Percentiles rank a stretch among this genome's conserved stretches.
phyloP scores from a whole-genome alignment of 495 filamentous ascomycete genomes.

The Friedmanniomyces endolithicus region DNA sequence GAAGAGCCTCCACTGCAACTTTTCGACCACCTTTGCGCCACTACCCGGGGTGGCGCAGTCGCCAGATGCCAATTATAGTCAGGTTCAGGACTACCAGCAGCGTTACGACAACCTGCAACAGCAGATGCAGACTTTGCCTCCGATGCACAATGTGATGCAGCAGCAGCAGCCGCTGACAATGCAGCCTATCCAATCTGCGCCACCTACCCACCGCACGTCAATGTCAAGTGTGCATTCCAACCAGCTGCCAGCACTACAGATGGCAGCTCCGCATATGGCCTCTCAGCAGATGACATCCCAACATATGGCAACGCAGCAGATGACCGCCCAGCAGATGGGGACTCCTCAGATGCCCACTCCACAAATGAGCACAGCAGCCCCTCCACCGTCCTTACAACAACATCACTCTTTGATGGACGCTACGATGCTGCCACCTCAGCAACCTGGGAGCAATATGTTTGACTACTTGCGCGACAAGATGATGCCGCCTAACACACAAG shows the following conservation, averaged over 20 bases:
- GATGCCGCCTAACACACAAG: slow-evolving; percentile 4
- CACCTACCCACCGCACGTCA: slow-evolving; percentile 11
- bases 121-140: slow-evolving; percentile 9
- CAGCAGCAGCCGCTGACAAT: not conserved
- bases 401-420: slow-evolving; percentile 5
- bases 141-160: slow-evolving; percentile 10
- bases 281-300: not conserved
- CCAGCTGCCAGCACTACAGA: slow-evolving; percentile 14
- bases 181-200: slow-evolving; percentile 9
- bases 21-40: slow-evolving; percentile 2
- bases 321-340: slow-evolving; percentile 1
- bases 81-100: slow-evolving; percentile 9
- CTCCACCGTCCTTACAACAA: not conserved
- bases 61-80: slow-evolving; percentile 1
- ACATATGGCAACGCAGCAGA: slow-evolving; percentile 10
- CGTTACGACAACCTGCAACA: slow-evolving; percentile 8
- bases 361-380: not conserved
- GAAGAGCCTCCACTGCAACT: slow-evolving; percentile 22
- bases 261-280: slow-evolving; percentile 3
- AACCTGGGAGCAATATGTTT: slow-evolving; percentile 15
- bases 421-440: slow-evolving; percentile 15
- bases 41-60: slow-evolving; percentile 1
- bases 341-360: slow-evolving; percentile 1
- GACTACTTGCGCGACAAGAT: slow-evolving; percentile 22
- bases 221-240: slow-evolving; percentile 2